These are phyloP conservation scores for Cryphonectria naterciae DNA, from an alignment of 2,329 filamentous ascomycete species.

Conservation along the genomic window DNA sequence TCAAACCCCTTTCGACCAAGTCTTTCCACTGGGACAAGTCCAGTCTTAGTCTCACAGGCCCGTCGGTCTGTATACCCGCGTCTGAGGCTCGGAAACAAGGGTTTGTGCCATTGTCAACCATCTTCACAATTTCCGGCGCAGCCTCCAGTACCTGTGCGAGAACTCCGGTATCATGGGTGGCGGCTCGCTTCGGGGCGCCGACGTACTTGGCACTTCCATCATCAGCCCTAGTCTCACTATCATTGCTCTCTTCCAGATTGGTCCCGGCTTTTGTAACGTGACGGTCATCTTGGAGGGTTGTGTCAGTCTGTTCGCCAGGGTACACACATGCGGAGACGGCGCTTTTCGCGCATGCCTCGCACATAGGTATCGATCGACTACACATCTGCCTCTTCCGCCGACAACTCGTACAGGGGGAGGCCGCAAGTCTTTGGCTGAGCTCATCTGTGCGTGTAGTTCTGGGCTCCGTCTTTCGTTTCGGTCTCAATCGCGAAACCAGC, in stretches of 20 bases:
- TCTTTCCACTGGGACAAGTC: neutral
- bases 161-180: neutral
- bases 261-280: neutral
- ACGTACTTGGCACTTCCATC: too few species aligned
- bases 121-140: neutral
- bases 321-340: constrained; percentile 10
- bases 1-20: neutral
- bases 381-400: constrained; percentile 15
- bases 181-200: neutral
- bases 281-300: neutral
- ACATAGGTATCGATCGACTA: constrained; percentile 13
- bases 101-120: neutral
- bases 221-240: neutral
- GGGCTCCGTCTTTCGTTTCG: accelerated
- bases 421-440: neutral
- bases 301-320: neutral
- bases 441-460: neutral
- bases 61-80: neutral
- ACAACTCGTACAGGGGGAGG: constrained; percentile 15
- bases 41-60: neutral
- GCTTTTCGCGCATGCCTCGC: constrained; percentile 8
- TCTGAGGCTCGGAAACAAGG: neutral
- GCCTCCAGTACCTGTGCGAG: neutral
- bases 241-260: too few species aligned
- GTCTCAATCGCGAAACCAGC: too few species aligned